Base-by-base conservation (phyloP, 345 rosid species). In the Punica granatum region DNA sequence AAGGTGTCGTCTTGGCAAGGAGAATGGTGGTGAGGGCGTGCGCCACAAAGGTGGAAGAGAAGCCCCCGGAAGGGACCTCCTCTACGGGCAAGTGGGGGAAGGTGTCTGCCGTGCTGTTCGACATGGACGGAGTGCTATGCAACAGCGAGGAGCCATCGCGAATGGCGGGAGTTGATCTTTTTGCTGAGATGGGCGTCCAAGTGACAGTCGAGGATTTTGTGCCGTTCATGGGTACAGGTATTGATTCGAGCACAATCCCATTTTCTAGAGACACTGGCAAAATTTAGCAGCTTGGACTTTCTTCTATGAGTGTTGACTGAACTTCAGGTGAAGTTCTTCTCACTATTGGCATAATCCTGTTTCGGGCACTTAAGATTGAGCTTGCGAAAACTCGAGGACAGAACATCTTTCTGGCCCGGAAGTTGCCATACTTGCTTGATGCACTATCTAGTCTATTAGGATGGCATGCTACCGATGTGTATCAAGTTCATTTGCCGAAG, bases 211-310 rank as follows among this genome's bases (percentile, higher is more conserved):
- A 94, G n/a, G 97, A 94, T 62, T 91, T 94, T 72, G 88, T 80
- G 67, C 92, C 95, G 51, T 94, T 94, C 77, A 91, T 76, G 81
- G 99, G 99, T 64, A 91, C 87, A 66, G 98, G 97, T 93, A 65
- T 58, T 61, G 49, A 6, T 34, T 43, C 18, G 14, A 43, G 48
- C 63, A 28, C 56, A 1, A n/a, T 21, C 28, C 60, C 48, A 3
- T 3, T 9, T 43, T 4, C 3, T 3, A 43, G 16, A 11, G 48
- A 1, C 48, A 43, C 28, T 26, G 61, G 14, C n/a, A 11, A 51
- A 23, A 51, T 19, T 51, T 51, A 26, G 61, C 33, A 10, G 61
- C 61, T 30, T 56, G 21, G 23, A 51, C 30, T n/a, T n/a, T 51
- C 26, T 23, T 51, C 28, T 9, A 2, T n/a, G 23, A 41, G 44